Conservation (phyloP, 495 filamentous ascomycete species). For the Penicillium pulvis region DNA sequence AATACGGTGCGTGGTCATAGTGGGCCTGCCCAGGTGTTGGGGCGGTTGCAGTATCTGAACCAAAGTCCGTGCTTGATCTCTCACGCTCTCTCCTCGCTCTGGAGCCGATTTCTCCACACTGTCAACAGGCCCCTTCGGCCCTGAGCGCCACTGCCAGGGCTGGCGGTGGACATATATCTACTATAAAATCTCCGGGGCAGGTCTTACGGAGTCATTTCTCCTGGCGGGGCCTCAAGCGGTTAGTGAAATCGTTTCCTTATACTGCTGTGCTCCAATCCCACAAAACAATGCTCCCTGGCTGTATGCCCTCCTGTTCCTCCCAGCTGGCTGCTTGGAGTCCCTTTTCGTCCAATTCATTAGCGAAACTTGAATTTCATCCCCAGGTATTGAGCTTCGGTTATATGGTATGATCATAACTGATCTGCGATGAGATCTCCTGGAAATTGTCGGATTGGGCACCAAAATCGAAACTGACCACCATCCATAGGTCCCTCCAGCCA, state of each 20-base stretch:
- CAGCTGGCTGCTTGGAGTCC: slow-evolving; percentile 9
- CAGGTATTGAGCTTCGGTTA: slow-evolving; percentile 7
- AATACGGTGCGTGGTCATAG: slow-evolving; percentile 24
- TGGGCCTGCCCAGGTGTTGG: slow-evolving; percentile 3
- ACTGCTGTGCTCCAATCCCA: slow-evolving; percentile 5
- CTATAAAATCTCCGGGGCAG: slow-evolving; percentile 25
- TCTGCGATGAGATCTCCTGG: not conserved
- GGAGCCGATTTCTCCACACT: slow-evolving; percentile 19
- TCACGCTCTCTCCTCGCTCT: slow-evolving; percentile 8
- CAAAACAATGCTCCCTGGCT: slow-evolving; percentile 21
- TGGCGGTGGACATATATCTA: slow-evolving; percentile 14
- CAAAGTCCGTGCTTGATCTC: slow-evolving; percentile 4
- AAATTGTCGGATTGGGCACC: not conserved
- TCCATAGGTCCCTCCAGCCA: slow-evolving; percentile 25
- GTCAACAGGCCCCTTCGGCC: slow-evolving; percentile 5
- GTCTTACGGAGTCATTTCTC: slow-evolving; percentile 6
- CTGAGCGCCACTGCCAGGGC: slow-evolving; percentile 5
- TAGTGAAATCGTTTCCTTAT: slow-evolving; percentile 6
- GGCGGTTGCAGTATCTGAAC: slow-evolving; percentile 5
- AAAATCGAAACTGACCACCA: slow-evolving; percentile 2
- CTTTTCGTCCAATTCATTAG: slow-evolving; percentile 1
- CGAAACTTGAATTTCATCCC: slow-evolving; percentile 8
- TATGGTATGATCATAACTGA: slow-evolving; percentile 16
- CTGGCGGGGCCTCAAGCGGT: slow-evolving; percentile 12
- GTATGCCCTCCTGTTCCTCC: slow-evolving; percentile 16